Evolutionary conservation across 805 yeast species (phyloP).

Genomic region (Metschnikowia drakensbergensis): DNA sequence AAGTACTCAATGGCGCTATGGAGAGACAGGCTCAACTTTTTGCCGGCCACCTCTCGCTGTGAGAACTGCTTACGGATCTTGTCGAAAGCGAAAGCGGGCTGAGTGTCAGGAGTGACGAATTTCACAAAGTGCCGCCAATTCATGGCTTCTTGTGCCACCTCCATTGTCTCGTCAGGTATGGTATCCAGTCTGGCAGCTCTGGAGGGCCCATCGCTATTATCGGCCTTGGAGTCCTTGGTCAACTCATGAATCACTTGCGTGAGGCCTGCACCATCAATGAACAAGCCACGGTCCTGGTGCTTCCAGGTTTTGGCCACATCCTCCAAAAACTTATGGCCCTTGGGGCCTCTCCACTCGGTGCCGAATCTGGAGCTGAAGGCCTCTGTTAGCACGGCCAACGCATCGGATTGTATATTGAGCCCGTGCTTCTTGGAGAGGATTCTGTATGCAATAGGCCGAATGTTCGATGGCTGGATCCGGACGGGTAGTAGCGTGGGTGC

Average conservation of each 20-base stretch:
- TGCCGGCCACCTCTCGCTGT: constrained; percentile 12
- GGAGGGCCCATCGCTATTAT: neutral
- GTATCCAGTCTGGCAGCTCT: constrained; percentile 21
- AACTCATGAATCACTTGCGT: constrained; percentile 59
- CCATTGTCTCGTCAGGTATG: constrained; percentile 14
- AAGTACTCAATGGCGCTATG: constrained; percentile 38
- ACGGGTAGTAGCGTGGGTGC: constrained; percentile 55
- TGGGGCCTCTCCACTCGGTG: constrained; percentile 74
- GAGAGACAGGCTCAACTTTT: constrained; percentile 13
- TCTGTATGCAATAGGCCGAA: constrained; percentile 90
- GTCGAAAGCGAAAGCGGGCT: constrained; percentile 65
- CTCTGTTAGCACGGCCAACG: constrained; percentile 68
- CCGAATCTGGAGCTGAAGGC: constrained; percentile 76
- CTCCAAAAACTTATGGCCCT: constrained; percentile 64
- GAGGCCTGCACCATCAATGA: constrained; percentile 74
- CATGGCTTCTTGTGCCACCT: constrained; percentile 27
- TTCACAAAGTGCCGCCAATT: constrained; percentile 74
- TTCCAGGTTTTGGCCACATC: constrained; percentile 82
- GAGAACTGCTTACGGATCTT: constrained; percentile 55
- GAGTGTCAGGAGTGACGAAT: constrained; percentile 58
- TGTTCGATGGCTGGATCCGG: constrained; percentile 69
- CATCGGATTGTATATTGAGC: constrained; percentile 81
- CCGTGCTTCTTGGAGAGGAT: constrained; percentile 90
- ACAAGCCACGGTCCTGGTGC: constrained; percentile 81
- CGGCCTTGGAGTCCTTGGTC: constrained; percentile 15